These are phyloP conservation scores for Alternaria sp. DNA, from an alignment of 2,329 filamentous ascomycete genomes.

Conservation along the genomic window DNA sequence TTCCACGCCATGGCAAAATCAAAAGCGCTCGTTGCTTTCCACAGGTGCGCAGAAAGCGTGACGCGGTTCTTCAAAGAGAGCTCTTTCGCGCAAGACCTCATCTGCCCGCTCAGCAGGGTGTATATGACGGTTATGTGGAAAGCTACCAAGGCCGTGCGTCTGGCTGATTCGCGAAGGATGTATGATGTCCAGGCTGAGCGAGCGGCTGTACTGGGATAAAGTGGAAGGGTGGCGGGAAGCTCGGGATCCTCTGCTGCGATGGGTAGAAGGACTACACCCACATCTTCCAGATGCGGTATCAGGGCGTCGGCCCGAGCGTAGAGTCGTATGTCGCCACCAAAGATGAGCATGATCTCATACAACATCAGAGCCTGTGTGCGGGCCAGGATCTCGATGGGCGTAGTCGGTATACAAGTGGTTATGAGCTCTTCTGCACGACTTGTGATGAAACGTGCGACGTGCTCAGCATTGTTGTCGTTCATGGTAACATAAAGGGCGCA, in stretches of 20 bases:
- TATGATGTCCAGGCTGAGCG: slow-evolving; percentile 58
- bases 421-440: slow-evolving; percentile 54
- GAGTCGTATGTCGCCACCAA: slow-evolving; percentile 30
- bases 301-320: slow-evolving; percentile 24
- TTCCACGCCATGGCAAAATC: slow-evolving; percentile 44
- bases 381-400: slow-evolving; percentile 31
- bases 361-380: slow-evolving; percentile 38
- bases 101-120: slow-evolving; percentile 22
- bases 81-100: slow-evolving; percentile 17
- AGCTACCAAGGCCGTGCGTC: slow-evolving; percentile 58
- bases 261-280: slow-evolving; percentile 6
- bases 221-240: slow-evolving; percentile 32
- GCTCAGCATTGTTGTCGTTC: slow-evolving; percentile 55
- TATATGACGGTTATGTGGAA: slow-evolving; percentile 53
- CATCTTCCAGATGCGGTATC: slow-evolving; percentile 23
- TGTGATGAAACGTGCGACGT: slow-evolving; percentile 59
- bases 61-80: slow-evolving; percentile 18
- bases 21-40: slow-evolving; percentile 36
- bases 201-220: slow-evolving; percentile 48
- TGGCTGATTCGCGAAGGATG: slow-evolving; percentile 61
- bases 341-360: slow-evolving; percentile 38
- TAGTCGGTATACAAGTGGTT: slow-evolving; percentile 16
- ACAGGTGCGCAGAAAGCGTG: slow-evolving; percentile 37
- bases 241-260: slow-evolving; percentile 22
- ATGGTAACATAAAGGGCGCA: slow-evolving; percentile 62